Base-by-base conservation (phyloP, 176 grass and related monocot species). In the Thalia dealbata region DNA sequence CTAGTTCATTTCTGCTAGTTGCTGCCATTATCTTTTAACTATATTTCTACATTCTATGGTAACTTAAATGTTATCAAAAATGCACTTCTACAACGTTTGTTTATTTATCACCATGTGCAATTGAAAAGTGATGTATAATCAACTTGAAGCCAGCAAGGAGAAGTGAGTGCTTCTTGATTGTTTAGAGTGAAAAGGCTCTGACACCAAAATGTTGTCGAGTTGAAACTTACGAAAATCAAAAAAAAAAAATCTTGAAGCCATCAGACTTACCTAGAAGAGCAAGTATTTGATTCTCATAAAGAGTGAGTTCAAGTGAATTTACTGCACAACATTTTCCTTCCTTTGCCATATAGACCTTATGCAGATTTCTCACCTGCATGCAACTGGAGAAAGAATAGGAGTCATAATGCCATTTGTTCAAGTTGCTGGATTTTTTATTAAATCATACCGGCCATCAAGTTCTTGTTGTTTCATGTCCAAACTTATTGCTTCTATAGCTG, bases 201-300 rank as follows among this genome's bases (percentile, higher is more conserved):
- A n/a, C n/a, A n/a, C n/a, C n/a, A n/a, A n/a, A n/a, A n/a, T n/a
- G n/a, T n/a, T n/a, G n/a, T n/a, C n/a, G n/a, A n/a, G n/a, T n/a
- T n/a, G n/a, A n/a, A n/a, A n/a, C n/a, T n/a, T n/a, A n/a, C n/a
- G n/a, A n/a, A n/a, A n/a, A n/a, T n/a, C n/a, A n/a, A n/a, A n/a
- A n/a, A n/a, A n/a, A n/a, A n/a, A n/a, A n/a, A n/a, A n/a, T n/a
- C n/a, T 18, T 55, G 14, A 55, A 55, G 18, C 19, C 15, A 19
- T 55, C 19, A 80, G 3, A 14, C 71, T 19, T 76, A 85, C 83
- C 83, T 59, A 85, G 66, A 85, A 85, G 83, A 64, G 83, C 77
- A 76, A 85, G 83, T 76, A 85, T 81, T 54, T 85, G 83, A 66
- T 85, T 85, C 76, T 85, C 83, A 61, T 56, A 80, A 21, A 85